A percentile compares a stretch with the other conserved stretches of the same genome.
Evolutionary conservation across 305 asterid species (phyloP).

Genomic region (Solanum hybrid): DNA sequence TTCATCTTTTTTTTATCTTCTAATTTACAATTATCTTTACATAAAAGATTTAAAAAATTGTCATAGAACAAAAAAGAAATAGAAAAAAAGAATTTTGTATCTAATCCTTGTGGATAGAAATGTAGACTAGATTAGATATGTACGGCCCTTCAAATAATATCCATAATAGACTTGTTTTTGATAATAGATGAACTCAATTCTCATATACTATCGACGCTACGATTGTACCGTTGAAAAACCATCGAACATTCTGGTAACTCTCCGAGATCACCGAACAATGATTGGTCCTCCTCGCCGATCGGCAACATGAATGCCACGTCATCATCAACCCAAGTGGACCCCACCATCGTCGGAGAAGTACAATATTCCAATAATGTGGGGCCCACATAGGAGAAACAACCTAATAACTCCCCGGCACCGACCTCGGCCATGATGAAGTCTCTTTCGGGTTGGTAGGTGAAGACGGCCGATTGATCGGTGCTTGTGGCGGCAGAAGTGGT

Average conservation of each 20-base stretch:
- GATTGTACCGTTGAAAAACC: conserved; percentile 39
- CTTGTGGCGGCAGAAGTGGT: background rate
- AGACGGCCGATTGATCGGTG: background rate
- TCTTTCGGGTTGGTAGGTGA: conserved; percentile 1
- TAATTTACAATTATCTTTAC: background rate
- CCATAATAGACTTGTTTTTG: background rate
- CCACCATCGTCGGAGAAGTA: conserved; percentile 21
- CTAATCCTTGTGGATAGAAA: background rate
- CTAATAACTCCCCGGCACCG: background rate
- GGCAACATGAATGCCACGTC: conserved; percentile 29
- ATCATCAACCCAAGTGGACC: conserved; percentile 32
- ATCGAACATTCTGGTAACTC: conserved; percentile 62
- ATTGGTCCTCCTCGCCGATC: conserved; percentile 59
- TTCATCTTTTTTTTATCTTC: background rate
- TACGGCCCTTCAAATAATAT: background rate
- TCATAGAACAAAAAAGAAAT: background rate
- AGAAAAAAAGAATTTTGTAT: background rate
- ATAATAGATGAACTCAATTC: background rate
- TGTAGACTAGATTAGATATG: background rate
- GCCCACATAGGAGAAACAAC: conserved; percentile 50
- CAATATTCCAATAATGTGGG: conserved; percentile 32
- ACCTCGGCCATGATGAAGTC: conserved; percentile 28
- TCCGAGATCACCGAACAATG: conserved; percentile 61
- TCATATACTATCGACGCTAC: conserved; percentile 22
- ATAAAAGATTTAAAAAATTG: background rate